Evolutionary conservation across 2,329 filamentous ascomycete genomes (phyloP).

Genomic region (Talaromyces sp.): DNA sequence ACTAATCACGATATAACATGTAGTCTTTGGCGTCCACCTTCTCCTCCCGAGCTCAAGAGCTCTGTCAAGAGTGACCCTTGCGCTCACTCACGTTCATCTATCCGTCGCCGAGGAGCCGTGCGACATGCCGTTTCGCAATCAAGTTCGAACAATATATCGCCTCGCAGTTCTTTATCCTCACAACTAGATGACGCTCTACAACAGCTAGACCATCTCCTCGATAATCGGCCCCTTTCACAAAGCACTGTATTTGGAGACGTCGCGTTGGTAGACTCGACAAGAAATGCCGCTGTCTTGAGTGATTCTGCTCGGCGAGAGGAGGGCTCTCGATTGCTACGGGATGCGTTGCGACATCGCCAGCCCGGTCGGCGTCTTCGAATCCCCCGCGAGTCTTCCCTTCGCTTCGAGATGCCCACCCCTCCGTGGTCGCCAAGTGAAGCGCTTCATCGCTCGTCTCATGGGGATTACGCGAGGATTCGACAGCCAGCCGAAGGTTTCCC

Average conservation of each 20-base stretch:
- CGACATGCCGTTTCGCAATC: conserved; percentile 30
- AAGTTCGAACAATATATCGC: conserved; percentile 22
- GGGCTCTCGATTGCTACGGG: conserved; percentile 33
- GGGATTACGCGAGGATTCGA: conserved; percentile 20
- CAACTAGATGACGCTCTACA: conserved; percentile 25
- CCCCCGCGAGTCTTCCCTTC: conserved; percentile 33
- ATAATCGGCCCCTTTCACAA: conserved; percentile 22
- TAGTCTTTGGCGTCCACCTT: conserved; percentile 56
- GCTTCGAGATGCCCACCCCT: conserved; percentile 31
- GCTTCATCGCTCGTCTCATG: conserved; percentile 24
- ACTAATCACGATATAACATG: conserved; percentile 13
- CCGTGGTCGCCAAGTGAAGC: conserved; percentile 27
- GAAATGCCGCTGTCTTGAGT: not conserved
- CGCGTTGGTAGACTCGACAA: conserved; percentile 18
- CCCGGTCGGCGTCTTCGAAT: conserved; percentile 35
- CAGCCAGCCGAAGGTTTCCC: conserved; percentile 24
- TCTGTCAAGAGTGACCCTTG: conserved; percentile 51
- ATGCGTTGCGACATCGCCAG: conserved; percentile 33
- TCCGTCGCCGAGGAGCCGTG: conserved; percentile 51
- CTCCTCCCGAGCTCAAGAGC: conserved; percentile 44
- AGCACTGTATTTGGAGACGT: conserved; percentile 31
- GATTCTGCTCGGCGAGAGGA: conserved; percentile 33
- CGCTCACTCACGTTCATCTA: conserved; percentile 54
- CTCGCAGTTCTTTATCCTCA: conserved; percentile 30
- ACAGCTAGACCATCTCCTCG: conserved; percentile 26